Percentiles rank a stretch among this genome's conserved stretches.
phyloP scores from a whole-genome alignment of 1,139 yeast genomes.

The Saccharomyces pastorianus region DNA sequence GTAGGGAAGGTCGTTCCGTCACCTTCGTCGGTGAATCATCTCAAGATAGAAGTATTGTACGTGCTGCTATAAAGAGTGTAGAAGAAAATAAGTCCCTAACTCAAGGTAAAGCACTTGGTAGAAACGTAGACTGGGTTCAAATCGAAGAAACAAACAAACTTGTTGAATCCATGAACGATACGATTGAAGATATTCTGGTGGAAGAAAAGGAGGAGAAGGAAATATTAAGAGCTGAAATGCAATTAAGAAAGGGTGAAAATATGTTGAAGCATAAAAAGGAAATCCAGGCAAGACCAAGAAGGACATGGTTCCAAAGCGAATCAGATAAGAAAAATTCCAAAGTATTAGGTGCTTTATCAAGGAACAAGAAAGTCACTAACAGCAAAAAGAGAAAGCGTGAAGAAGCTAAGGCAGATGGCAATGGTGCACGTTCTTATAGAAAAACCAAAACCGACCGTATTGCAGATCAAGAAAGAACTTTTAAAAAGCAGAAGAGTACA shows the following conservation, averaged over 20 bases:
- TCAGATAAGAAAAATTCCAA: constrained; percentile 51
- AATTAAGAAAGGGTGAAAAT: constrained; percentile 76
- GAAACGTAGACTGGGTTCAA: constrained; percentile 79
- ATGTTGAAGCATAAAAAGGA: constrained; percentile 72
- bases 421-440: constrained; percentile 47
- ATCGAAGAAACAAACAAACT: constrained; percentile 59
- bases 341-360: constrained; percentile 27
- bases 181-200: constrained; percentile 65
- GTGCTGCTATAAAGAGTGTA: constrained; percentile 68
- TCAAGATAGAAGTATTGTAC: constrained; percentile 78
- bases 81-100: constrained; percentile 33
- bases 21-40: constrained; percentile 89
- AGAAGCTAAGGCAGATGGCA: constrained; percentile 40
- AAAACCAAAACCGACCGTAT: constrained; percentile 63
- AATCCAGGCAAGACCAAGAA: constrained; percentile 79
- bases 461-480: constrained; percentile 39
- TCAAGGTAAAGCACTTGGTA: constrained; percentile 59
- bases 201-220: constrained; percentile 90
- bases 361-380: constrained; percentile 43
- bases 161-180: constrained; percentile 50
- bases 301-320: constrained; percentile 93
- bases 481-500: constrained; percentile 32
- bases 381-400: constrained; percentile 53
- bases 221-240: constrained; percentile 82
- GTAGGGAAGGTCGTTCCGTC: constrained; percentile 87